phyloP scores from a whole-genome alignment of 306 rosid genomes.

The Lathyrus sativus region DNA sequence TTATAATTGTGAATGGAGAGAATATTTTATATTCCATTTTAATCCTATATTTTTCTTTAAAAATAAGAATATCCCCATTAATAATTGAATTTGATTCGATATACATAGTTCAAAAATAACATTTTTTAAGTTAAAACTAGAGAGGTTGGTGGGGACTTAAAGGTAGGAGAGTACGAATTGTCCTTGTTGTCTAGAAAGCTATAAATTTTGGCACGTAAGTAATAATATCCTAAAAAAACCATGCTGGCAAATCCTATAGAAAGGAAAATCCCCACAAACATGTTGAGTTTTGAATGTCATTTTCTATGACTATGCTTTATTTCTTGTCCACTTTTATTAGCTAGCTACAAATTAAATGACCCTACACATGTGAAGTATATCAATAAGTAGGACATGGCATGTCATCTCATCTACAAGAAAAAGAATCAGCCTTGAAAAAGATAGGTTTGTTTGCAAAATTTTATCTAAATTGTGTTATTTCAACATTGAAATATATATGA shows the following conservation, averaged over 20 bases:
- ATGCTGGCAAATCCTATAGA: not conserved
- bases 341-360: not conserved
- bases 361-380: not conserved
- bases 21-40: too few species aligned
- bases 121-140: too few species aligned
- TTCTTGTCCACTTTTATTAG: not conserved
- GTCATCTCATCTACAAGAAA: not conserved
- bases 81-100: too few species aligned
- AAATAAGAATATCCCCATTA: too few species aligned
- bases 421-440: not conserved
- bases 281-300: not conserved
- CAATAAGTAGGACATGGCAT: not conserved
- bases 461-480: not conserved
- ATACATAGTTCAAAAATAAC: too few species aligned
- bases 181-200: conserved; percentile 1
- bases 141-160: not conserved
- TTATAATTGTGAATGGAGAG: too few species aligned
- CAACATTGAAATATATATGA: too few species aligned
- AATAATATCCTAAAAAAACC: not conserved
- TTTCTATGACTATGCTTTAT: not conserved
- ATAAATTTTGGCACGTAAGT: not conserved
- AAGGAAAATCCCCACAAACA: not conserved
- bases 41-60: too few species aligned
- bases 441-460: not conserved
- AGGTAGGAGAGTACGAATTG: not conserved